Base-by-base conservation (phyloP, 1,284 basidiomycete genomes). In the Caloboletus firmus region DNA sequence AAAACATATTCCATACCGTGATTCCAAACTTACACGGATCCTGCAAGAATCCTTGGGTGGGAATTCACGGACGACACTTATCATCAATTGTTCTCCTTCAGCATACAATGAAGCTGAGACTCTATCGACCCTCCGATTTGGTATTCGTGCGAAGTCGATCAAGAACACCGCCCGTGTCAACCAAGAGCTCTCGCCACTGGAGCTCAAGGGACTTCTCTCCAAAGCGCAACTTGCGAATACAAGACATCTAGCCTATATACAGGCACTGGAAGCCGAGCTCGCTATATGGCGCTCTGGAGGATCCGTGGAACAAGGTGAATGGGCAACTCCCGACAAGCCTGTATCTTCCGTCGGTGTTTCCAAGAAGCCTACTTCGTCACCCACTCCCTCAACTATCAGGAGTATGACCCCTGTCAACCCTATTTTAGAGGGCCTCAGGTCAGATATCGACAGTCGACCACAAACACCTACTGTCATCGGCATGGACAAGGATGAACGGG, bases 121-220 rank as follows among this genome's bases (percentile, higher is more conserved):
- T 1, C 79, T 99, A n/a, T 92, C 90, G 0, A 99, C 97, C 1
- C 83, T 99, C 32, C 90, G 97, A 30, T 99, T 99, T 73, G 97
- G 97, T 82, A 97, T 98, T 72, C 91, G 95, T 57, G 97, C 97
- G 31, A 99, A 99, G 75, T 93, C 92, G 31, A 99, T 99, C 84
- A 99, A 98, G 91, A 99, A 99, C 77, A 95, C 93, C 65, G 97
- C 97, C 51, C 89, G 95, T 54, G 93, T 99, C 78, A 99, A 99
- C 73, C 93, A 95, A 50, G 97, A 99, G 72, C 82, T 99, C 45
- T 98, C 95, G 0, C 96, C 97, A 1, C 80, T 93, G 46, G 97
- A 99, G 70, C 89, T 99, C 76, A 98, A 98, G 69, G 87, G 84
- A 11, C 78, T 97, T 40, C 80, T 99, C 62, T 88, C 89, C 67